Conservation (phyloP, 208 protist genomes). For the Naegleria gruberi region DNA sequence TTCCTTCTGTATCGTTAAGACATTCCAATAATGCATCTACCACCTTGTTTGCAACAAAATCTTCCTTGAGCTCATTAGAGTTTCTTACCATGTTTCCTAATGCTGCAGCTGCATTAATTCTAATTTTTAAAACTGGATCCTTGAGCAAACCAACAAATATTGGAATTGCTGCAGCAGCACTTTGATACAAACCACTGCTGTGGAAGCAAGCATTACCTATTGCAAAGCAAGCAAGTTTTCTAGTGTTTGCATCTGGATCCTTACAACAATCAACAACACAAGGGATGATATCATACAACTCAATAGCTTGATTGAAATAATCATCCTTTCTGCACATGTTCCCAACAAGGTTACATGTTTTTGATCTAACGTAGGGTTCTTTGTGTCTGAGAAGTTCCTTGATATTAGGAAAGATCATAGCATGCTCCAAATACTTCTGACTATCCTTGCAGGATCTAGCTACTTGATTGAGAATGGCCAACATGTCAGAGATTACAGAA, state of each 20-base stretch:
- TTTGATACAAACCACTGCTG: conserved; percentile 64
- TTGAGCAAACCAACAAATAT: conserved; percentile 58
- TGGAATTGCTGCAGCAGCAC: conserved; percentile 58
- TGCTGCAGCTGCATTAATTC: conserved; percentile 79
- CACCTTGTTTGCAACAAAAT: conserved; percentile 52
- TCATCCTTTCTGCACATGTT: conserved; percentile 83
- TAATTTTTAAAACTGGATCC: conserved; percentile 76
- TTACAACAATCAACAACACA: conserved; percentile 64
- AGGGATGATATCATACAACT: conserved; percentile 55
- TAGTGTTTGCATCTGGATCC: conserved; percentile 64
- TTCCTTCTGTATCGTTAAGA: conserved; percentile 52
- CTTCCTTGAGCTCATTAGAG: conserved; percentile 54
- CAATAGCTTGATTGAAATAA: conserved; percentile 73
- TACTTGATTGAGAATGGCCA: conserved; percentile 77
- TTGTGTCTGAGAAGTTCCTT: conserved; percentile 52
- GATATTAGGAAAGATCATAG: conserved; percentile 61
- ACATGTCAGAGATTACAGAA: conserved; percentile 62
- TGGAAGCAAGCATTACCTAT: conserved; percentile 87
- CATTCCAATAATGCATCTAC: conserved; percentile 64
- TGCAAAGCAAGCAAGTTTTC: conserved; percentile 88
- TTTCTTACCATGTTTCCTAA: conserved; percentile 87
- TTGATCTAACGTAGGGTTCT: conserved; percentile 67
- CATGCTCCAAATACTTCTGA: conserved; percentile 65
- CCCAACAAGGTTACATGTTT: conserved; percentile 82
- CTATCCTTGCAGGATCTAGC: conserved; percentile 67